These are phyloP conservation scores for Ustilago shanxiensis DNA, from an alignment of 1,284 basidiomycete species.

Conservation along the genomic window DNA sequence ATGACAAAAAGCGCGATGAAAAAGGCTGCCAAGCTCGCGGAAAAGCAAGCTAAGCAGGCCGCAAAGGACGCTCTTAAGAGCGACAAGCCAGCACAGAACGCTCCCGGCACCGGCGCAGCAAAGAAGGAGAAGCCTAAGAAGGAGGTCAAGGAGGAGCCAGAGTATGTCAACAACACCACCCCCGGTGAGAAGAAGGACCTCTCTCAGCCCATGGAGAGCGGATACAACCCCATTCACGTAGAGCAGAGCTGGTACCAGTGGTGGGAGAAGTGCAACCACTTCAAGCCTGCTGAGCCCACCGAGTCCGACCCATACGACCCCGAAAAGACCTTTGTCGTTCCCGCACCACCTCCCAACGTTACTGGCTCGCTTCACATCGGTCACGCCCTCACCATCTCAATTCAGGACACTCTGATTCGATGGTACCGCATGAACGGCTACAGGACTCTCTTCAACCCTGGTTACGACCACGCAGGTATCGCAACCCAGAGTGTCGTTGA, in stretches of 20 bases:
- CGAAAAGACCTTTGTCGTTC: slow-evolving; percentile 81
- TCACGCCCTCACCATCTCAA: slow-evolving; percentile 90
- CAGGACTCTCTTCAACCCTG: slow-evolving; percentile 90
- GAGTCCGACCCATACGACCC: slow-evolving; percentile 67
- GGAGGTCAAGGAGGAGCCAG: slow-evolving; percentile 64
- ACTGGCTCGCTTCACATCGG: slow-evolving; percentile 97
- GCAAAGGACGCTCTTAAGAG: slow-evolving; percentile 66
- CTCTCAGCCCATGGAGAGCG: slow-evolving; percentile 84
- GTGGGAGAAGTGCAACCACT: slow-evolving; percentile 93
- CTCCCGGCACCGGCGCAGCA: slow-evolving; percentile 40
- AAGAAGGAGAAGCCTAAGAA: slow-evolving; percentile 69
- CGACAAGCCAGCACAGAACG: slow-evolving; percentile 47
- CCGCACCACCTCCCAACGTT: slow-evolving; percentile 96
- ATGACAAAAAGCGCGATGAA: slow-evolving; percentile 64
- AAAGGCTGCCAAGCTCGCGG: slow-evolving; percentile 63
- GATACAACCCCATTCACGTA: slow-evolving; percentile 94
- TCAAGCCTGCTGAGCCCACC: slow-evolving; percentile 76
- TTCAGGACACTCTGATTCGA: slow-evolving; percentile 80
- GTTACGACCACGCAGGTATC: slow-evolving; percentile 98
- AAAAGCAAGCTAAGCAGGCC: slow-evolving; percentile 63
- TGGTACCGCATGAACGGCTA: slow-evolving; percentile 84
- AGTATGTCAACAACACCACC: slow-evolving; percentile 65
- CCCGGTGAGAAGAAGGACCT: slow-evolving; percentile 74
- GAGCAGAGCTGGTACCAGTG: slow-evolving; percentile 99
- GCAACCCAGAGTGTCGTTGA: slow-evolving; percentile 99